A percentile compares a stretch with the other conserved stretches of the same genome.
Conservation (phyloP, 768 basidiomycete genomes). For the Lentinula sp. region DNA sequence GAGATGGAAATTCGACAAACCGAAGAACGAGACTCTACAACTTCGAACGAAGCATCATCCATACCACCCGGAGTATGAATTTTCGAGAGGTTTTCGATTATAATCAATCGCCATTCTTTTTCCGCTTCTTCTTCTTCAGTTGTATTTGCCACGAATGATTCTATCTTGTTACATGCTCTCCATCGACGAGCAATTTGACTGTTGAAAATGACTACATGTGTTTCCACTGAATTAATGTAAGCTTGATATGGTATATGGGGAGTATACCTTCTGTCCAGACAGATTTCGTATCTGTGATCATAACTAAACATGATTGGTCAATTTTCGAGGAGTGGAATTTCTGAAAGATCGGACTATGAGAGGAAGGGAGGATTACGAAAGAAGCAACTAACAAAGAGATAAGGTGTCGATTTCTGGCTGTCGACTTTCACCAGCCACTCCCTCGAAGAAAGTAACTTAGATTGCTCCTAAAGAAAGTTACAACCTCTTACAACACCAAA, state of each 20-base stretch:
- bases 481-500: no score
- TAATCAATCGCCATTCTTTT: slow-evolving; percentile 54
- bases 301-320: slow-evolving; percentile 51
- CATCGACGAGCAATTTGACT: slow-evolving; percentile 65
- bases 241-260: slow-evolving; percentile 8
- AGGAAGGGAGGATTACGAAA: neutral
- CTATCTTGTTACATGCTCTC: slow-evolving; percentile 48
- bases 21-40: slow-evolving; percentile 53
- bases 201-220: slow-evolving; percentile 41
- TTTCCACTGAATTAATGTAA: slow-evolving; percentile 4
- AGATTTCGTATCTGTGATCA: slow-evolving; percentile 70
- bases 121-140: slow-evolving; percentile 36
- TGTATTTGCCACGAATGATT: slow-evolving; percentile 17
- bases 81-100: slow-evolving; percentile 48
- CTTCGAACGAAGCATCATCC: slow-evolving; percentile 45
- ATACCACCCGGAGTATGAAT: slow-evolving; percentile 62
- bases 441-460: slow-evolving; percentile 50
- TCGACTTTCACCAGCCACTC: slow-evolving; percentile 76
- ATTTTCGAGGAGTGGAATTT: slow-evolving; percentile 56
- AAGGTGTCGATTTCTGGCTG: slow-evolving; percentile 52
- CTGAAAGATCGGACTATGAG: slow-evolving; percentile 25
- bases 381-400: slow-evolving; percentile 59
- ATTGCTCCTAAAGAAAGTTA: slow-evolving; percentile 39
- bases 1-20: slow-evolving; percentile 28
- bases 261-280: slow-evolving; percentile 69